Evolutionary conservation across 768 basidiomycete species (phyloP).

Genomic region (Xerocomellus intermedius): DNA sequence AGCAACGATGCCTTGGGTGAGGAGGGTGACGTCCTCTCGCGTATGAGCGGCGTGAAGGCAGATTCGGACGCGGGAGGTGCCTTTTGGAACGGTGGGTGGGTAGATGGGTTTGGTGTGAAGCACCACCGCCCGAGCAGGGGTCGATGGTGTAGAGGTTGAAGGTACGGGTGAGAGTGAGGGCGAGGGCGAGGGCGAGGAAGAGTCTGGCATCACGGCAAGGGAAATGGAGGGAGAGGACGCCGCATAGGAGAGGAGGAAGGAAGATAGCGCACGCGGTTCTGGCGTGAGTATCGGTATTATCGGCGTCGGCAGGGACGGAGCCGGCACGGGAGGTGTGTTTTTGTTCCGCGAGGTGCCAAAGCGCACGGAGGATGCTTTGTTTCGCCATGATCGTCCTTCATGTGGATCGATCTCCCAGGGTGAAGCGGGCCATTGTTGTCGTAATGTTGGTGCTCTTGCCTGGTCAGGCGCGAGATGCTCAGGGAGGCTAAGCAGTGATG

Average conservation of each 20-base stretch:
- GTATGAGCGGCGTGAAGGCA: slow-evolving; percentile 84
- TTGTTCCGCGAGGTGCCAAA: background rate
- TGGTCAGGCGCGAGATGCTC: slow-evolving; percentile 12
- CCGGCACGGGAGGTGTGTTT: background rate
- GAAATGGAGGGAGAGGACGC: background rate
- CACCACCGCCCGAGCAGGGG: slow-evolving; percentile 27
- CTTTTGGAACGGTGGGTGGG: slow-evolving; percentile 89
- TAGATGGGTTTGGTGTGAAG: slow-evolving; percentile 76
- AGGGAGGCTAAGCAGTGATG: slow-evolving; percentile 27
- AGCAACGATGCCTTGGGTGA: slow-evolving; percentile 51
- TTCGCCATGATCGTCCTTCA: background rate
- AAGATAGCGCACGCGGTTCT: slow-evolving; percentile 71
- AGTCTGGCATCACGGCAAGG: background rate
- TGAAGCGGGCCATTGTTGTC: background rate
- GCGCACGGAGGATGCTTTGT: background rate
- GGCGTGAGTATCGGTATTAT: slow-evolving; percentile 85
- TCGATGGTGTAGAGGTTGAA: background rate
- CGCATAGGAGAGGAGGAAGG: slow-evolving; percentile 45
- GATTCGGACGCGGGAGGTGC: slow-evolving; percentile 81
- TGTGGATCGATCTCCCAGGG: slow-evolving; percentile 9
- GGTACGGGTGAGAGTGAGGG: background rate
- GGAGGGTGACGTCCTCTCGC: slow-evolving; percentile 53
- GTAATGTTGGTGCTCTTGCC: background rate
- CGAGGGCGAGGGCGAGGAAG: background rate
- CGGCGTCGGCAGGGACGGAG: slow-evolving; percentile 47